These are phyloP conservation scores for Chaetomiaceae sp. DNA, from an alignment of 2,329 filamentous ascomycete genomes.

Conservation along the genomic window DNA sequence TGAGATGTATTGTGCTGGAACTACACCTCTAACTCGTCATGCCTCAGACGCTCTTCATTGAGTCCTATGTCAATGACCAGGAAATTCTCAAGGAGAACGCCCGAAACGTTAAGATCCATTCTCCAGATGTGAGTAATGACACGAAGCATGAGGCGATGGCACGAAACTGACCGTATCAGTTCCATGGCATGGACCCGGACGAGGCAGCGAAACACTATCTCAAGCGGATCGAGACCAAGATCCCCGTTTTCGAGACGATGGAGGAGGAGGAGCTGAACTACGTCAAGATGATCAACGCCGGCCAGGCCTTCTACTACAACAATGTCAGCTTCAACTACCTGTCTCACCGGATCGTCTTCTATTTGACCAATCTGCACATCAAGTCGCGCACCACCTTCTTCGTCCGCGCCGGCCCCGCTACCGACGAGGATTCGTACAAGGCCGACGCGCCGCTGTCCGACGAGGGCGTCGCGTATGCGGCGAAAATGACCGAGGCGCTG, in stretches of 20 bases:
- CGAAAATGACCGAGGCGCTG: conserved; percentile 79
- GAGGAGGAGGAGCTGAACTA: conserved; percentile 89
- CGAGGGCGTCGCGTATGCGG: conserved; percentile 72
- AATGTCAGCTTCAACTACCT: conserved; percentile 96
- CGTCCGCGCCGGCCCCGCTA: conserved; percentile 75
- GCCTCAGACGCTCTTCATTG: conserved; percentile 84
- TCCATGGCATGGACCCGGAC: conserved; percentile 83
- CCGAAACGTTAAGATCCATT: conserved; percentile 94
- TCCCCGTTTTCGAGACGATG: conserved; percentile 96
- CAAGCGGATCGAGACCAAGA: conserved; percentile 80
- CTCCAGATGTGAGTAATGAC: conserved; percentile 66
- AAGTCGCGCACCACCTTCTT: conserved; percentile 94
- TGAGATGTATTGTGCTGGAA: neutral
- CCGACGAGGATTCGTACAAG: conserved; percentile 88
- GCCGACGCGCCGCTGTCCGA: conserved; percentile 78
- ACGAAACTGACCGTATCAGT: conserved; percentile 42
- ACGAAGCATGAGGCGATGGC: neutral
- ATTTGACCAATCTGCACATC: conserved; percentile 94
- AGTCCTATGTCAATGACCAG: conserved; percentile 90
- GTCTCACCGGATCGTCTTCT: conserved; percentile 96
- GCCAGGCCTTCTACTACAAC: conserved; percentile 88
- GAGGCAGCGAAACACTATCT: conserved; percentile 92
- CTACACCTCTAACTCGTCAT: conserved; percentile 8
- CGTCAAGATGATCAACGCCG: conserved; percentile 99
- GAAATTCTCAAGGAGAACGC: conserved; percentile 94